Percentiles rank a stretch among this genome's conserved stretches.
Evolutionary conservation across 2,329 filamentous ascomycete genomes (phyloP).

Genomic region (Calcarisporium arbuscula): DNA sequence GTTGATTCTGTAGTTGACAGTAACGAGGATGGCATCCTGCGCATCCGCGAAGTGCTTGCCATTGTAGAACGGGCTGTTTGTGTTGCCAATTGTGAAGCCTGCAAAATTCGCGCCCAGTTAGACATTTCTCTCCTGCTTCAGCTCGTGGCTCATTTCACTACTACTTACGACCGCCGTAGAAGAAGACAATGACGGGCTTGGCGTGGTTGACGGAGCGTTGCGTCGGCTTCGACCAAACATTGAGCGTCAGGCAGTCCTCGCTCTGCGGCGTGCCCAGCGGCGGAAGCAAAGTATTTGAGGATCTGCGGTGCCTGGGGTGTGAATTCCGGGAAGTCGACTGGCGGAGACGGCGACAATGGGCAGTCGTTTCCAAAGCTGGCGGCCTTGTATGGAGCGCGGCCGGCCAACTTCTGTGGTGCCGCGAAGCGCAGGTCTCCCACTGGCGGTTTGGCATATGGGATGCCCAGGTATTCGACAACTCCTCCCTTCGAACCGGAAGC

Average conservation of each 20-base stretch:
- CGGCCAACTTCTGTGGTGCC: conserved; percentile 22
- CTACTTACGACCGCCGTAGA: conserved; percentile 27
- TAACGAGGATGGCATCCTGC: conserved; percentile 38
- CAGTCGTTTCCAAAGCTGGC: conserved; percentile 22
- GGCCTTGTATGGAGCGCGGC: conserved; percentile 13
- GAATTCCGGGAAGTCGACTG: conserved; percentile 19
- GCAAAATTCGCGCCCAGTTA: neutral
- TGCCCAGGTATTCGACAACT: conserved; percentile 32
- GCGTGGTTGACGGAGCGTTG: conserved; percentile 26
- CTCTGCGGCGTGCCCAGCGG: conserved; percentile 17
- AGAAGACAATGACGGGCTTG: conserved; percentile 33
- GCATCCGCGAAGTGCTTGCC: conserved; percentile 35
- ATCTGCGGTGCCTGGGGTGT: conserved; percentile 23
- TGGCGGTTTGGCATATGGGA: conserved; percentile 33
- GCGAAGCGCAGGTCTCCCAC: conserved; percentile 29
- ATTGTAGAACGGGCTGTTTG: conserved; percentile 31
- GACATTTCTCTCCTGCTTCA: too few relatives aligned
- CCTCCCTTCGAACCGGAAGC: conserved; percentile 19
- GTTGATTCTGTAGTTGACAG: conserved; percentile 39
- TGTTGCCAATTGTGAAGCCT: conserved; percentile 31
- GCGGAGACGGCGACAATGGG: conserved; percentile 15
- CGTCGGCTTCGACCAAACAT: conserved; percentile 30
- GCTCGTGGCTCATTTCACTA: neutral
- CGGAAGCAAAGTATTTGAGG: conserved; percentile 15
- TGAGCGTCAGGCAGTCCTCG: conserved; percentile 30